A percentile compares a stretch with the other conserved stretches of the same genome.
Conservation (phyloP, 2,329 filamentous ascomycete species). For the Moelleriella libera region DNA sequence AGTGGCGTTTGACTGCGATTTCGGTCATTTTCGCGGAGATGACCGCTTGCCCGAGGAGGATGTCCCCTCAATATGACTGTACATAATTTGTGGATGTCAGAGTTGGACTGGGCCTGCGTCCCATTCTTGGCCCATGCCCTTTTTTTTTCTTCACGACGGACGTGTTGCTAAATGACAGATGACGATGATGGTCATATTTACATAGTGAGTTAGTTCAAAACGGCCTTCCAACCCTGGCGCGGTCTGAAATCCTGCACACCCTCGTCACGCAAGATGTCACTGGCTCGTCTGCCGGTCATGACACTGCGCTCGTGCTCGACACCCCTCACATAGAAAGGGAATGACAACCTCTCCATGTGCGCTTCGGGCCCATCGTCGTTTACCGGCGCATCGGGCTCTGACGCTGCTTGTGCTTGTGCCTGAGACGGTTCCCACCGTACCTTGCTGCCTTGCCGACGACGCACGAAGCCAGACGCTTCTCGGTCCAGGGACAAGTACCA, state of each 20-base stretch:
- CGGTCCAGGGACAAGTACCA: slow-evolving; percentile 55
- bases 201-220: slow-evolving; percentile 18
- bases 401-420: no score
- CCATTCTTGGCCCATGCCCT: no score
- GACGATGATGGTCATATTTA: neutral
- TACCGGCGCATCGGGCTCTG: no score
- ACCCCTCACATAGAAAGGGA: slow-evolving; percentile 48
- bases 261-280: slow-evolving; percentile 48
- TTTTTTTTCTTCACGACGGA: no score
- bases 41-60: no score
- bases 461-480: slow-evolving; percentile 39
- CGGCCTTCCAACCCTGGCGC: slow-evolving; percentile 44
- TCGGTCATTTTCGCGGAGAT: no score
- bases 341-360: slow-evolving; percentile 20
- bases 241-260: slow-evolving; percentile 40
- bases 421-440: slow-evolving; percentile 3
- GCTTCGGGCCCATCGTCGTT: neutral
- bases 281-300: slow-evolving; percentile 45
- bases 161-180: no score
- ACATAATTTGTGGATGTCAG: no score
- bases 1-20: no score
- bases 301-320: slow-evolving; percentile 49
- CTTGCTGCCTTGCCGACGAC: slow-evolving; percentile 12
- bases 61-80: no score
- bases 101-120: no score